Base-by-base conservation (phyloP, 257 asterid species). In the Handroanthus guayacan region DNA sequence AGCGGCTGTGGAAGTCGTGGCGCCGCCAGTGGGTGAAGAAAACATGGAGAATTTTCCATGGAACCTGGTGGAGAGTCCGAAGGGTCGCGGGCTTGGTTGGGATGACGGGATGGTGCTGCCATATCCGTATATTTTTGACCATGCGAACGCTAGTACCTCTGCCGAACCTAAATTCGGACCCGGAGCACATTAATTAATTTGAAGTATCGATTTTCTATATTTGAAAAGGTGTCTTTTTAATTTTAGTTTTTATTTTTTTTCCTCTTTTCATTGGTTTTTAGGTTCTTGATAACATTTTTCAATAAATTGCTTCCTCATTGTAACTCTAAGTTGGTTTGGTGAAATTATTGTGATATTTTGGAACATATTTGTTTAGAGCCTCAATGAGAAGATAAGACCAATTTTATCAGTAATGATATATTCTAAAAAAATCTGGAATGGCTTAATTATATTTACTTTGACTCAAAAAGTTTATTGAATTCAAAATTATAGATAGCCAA, bases 21-120 rank as follows among this genome's bases (percentile, higher is more conserved):
- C 31, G 8, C 45, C 39, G 10, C 34, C 10, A 37, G 2, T 16
- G 63, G 69, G n/a, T 1, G 72, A 3, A 9, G 79, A 67, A 1
- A 45, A 75, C 2, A 16, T 67, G 77, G 80, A 77, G 74, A 43
- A 74, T 9, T 81, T 81, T 17, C 85, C 82, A 17, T 81, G 85
- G 85, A 77, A 67, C 37, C 38, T 81, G 71, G 76, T 72, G 67
- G 71, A 78, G 71, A 78, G 80, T 20, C 85, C 74, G 71, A 11
- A 11, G 0, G 60, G 74, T 8, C 52, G 61, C 2, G 73, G 66
- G 3, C 37, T 58, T 0, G 82, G 82, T 1, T 81, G 85, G 85
- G 77, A 78, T 38, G 39, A 76, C 0, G 82, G 79, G 72, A 67
- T 67, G 60, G 67, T 55, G 61, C 39, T 56, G 72, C 82, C 82